Evolutionary conservation across 805 yeast genomes (phyloP), one percentile per base, ranked within the genome.

Genomic region (Candida silvatica): DNA sequence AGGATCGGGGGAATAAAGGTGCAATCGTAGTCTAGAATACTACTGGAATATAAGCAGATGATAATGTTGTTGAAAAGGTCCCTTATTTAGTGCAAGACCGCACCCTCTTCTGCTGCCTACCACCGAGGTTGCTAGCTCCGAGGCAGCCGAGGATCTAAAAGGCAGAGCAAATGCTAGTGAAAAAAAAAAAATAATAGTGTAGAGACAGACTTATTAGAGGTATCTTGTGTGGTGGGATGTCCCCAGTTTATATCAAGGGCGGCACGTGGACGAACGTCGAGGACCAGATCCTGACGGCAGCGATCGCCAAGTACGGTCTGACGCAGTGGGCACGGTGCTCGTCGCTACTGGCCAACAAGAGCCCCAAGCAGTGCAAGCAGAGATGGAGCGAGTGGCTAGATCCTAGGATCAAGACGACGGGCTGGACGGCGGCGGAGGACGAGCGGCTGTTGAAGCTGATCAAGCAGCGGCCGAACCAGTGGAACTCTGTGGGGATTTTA

Each of bases 251-350:
- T 50, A 82, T 83, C 31, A 83, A 80, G 52, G 95, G 94, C 20
- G 96, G 94, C 31, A 78, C 74, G 4, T 88, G 97, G 97, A 77
- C 94, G 5, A 80, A 84, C 49, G 71, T 72, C 3, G 81, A 71
- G 44, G 98, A 92, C 56, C 90, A 86, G 56, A 80, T 92, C 29
- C 63, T 90, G 29, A 78, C 80, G 43, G 95, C 96, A 0, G 96
- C 96, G 2, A 83, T 92, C 2, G 72, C 92, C 27, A 92, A 90
- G 52, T 90, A 90, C 56, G 98, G 98, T 0, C 64, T 87, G 15
- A 87, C 84, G 46, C 96, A 92, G 49, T 90, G 98, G 98, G 71
- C 92, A 11, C 71, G 96, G 34, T 90, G 90, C 4, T 82, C 95
- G 1, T 86, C 97, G 1, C 65, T 90, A 30, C 61, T 90, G 24